Evolutionary conservation across 495 filamentous ascomycete species (phyloP).

Genomic region (Xylaria telfairii): DNA sequence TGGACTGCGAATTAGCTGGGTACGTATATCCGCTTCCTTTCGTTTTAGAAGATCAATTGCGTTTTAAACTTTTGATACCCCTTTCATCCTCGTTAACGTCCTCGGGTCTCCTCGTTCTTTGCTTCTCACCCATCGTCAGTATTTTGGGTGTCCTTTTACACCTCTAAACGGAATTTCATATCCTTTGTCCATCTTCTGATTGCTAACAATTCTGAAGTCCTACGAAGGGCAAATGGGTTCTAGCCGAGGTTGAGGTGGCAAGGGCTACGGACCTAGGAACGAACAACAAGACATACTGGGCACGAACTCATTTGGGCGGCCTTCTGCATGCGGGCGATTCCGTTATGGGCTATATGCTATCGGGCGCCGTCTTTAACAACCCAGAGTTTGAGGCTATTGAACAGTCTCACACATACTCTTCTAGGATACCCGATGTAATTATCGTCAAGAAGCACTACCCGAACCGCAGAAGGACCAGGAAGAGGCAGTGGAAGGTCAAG

Average conservation of each 20-base stretch:
- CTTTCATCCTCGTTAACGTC: neutral
- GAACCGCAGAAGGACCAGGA: slow-evolving; percentile 80
- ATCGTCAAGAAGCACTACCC: slow-evolving; percentile 96
- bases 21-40: slow-evolving; percentile 37
- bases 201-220: slow-evolving; percentile 20
- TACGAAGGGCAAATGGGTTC: slow-evolving; percentile 76
- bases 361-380: slow-evolving; percentile 91
- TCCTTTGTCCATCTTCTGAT: neutral
- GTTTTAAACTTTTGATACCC: neutral
- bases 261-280: slow-evolving; percentile 86
- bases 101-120: neutral
- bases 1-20: slow-evolving; percentile 89
- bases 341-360: slow-evolving; percentile 87
- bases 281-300: slow-evolving; percentile 85
- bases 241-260: slow-evolving; percentile 87
- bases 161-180: neutral
- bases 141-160: neutral
- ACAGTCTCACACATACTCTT: slow-evolving; percentile 68
- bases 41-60: neutral
- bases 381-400: slow-evolving; percentile 80
- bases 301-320: slow-evolving; percentile 86
- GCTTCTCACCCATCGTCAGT: neutral
- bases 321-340: slow-evolving; percentile 89
- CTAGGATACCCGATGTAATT: slow-evolving; percentile 86
- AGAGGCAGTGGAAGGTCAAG: slow-evolving; percentile 89